Evolutionary conservation across 495 filamentous ascomycete genomes (phyloP).

Genomic region (Acidomyces sp.): DNA sequence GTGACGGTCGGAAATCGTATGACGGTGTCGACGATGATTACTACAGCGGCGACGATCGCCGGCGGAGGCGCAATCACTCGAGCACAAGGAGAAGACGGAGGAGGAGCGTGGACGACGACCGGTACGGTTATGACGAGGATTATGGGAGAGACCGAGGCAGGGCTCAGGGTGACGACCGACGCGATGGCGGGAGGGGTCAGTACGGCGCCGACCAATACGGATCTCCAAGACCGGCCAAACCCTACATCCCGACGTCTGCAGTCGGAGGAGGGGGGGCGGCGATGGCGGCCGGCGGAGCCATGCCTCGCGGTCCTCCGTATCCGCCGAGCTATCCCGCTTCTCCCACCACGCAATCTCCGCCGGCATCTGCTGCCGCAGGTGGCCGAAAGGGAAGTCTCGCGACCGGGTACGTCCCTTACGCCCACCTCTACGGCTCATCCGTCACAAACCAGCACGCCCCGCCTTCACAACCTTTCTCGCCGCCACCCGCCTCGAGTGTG

Average conservation of each 20-base stretch:
- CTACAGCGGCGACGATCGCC: conserved; percentile 12
- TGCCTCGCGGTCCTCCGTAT: background rate
- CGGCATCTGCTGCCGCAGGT: background rate
- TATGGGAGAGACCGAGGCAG: background rate
- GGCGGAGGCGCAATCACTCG: conserved; percentile 4
- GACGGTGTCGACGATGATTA: conserved; percentile 11
- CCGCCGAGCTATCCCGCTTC: conserved; percentile 1
- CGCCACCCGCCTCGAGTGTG: conserved; percentile 2
- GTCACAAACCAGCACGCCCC: background rate
- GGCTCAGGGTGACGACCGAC: conserved; percentile 3
- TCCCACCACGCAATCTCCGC: background rate
- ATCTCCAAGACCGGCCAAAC: background rate
- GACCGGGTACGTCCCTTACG: conserved; percentile 14
- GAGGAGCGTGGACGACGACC: conserved; percentile 3
- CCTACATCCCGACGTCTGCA: background rate
- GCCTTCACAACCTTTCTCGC: background rate
- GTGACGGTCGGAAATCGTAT: conserved; percentile 8
- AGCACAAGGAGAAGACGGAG: conserved; percentile 1
- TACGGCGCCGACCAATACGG: too few relatives aligned
- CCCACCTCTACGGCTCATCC: conserved; percentile 13
- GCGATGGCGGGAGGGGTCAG: background rate
- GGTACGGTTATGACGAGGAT: conserved; percentile 8
- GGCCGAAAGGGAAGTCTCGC: too few relatives aligned
- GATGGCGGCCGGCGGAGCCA: background rate
- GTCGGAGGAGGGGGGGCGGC: too few relatives aligned